Evolutionary conservation across 2,329 filamentous ascomycete species (phyloP), one percentile per base, ranked within the genome.

Genomic region (Fusarium sp.): DNA sequence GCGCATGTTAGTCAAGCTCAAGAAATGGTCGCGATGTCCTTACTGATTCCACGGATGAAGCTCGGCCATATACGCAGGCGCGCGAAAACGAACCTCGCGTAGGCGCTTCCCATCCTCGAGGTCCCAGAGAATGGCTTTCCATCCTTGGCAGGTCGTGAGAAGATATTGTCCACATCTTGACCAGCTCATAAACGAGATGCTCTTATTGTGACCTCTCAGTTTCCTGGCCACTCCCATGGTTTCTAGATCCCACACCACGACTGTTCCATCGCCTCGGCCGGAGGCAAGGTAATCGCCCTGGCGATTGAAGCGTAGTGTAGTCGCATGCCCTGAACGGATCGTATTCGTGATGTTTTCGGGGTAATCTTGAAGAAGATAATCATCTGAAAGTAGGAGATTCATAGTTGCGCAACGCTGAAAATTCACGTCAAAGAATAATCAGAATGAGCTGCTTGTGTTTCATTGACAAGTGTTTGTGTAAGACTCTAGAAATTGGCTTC

Each of bases 101-200:
- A 94, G 84, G 63, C 92, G 85, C 76, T 91, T 86, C 46, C 88
- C 85, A 62, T 88, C 84, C 55, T 87, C 87, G 61, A 99, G 84
- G 80, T 99, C 96, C 96, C 96, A 99, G 1, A 99, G 85, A 50
- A 97, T 94, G 68, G 92, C 94, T 80, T 97, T 97, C 93, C 95
- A 98, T 76, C 97, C 96, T 78, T 98, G 93, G 43, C 94, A 97
- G 13, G 94, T 93, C 61, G 93, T 97, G 59, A 99, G 87, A 53
- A 99, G 85, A 80, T 97, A 98, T 70, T 93, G 88, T 26, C 96
- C 95, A 81, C 94, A 93, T 74, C 91, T 88, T 53, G 95, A 98
- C 96, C 96, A 99, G 83, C 94, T 97, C 63, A 99, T 81, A 52
- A 93, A 97, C 73, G 97, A 95, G 59, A 99, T 94, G 77, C 96